These are phyloP conservation scores for Fusarium proliferatum DNA, from an alignment of 2,329 filamentous ascomycete genomes.

Conservation along the genomic window DNA sequence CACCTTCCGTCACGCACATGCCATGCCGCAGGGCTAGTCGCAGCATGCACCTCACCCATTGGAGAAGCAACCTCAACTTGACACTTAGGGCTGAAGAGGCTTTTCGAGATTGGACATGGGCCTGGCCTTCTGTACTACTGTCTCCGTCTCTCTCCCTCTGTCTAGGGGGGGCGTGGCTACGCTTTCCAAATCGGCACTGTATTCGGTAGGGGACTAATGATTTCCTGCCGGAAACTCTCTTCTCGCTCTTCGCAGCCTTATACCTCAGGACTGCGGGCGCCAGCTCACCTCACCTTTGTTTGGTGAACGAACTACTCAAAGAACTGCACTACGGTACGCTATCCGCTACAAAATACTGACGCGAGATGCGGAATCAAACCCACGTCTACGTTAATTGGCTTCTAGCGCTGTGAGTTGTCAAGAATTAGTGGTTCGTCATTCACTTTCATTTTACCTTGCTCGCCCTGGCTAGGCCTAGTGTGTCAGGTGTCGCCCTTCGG, in stretches of 20 bases:
- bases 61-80: conserved; percentile 31
- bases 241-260: conserved; percentile 13
- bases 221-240: not conserved
- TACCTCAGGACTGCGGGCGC: conserved; percentile 17
- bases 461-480: conserved; percentile 13
- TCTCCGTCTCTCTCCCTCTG: not conserved
- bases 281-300: not conserved
- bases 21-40: conserved; percentile 36
- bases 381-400: not conserved
- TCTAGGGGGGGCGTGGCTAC: not conserved
- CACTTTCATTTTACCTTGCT: not conserved
- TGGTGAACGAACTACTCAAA: not conserved
- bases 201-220: not conserved
- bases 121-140: not conserved
- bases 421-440: conserved; percentile 16
- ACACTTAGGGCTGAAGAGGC: conserved; percentile 36
- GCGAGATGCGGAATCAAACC: conserved; percentile 15
- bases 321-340: not conserved
- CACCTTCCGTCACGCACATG: conserved; percentile 30
- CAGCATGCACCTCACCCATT: conserved; percentile 39
- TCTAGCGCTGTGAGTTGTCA: conserved; percentile 19
- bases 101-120: conserved; percentile 12
- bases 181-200: conserved; percentile 24
- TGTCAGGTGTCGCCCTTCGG: conserved; percentile 32
- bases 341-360: conserved; percentile 20